A percentile compares a stretch with the other conserved stretches of the same genome.
Evolutionary conservation across 352 stramenopile species (phyloP).

Genomic region (Saprolegnia diclina): DNA sequence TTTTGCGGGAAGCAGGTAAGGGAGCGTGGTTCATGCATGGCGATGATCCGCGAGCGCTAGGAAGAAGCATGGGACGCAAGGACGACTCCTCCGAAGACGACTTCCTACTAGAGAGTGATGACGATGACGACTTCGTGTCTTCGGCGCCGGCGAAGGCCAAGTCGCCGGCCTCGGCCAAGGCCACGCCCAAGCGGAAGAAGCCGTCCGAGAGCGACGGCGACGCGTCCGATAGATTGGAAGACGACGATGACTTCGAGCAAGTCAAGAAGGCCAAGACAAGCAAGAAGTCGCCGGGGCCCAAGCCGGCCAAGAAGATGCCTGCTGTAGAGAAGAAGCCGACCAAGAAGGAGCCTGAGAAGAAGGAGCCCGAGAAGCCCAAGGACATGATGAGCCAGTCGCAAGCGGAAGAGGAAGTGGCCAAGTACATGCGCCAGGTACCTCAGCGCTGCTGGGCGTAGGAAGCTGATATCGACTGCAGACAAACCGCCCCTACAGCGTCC

Average conservation of each 20-base stretch:
- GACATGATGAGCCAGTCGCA: slow-evolving; percentile 16
- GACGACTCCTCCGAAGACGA: slow-evolving; percentile 10
- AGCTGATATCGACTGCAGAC: slow-evolving; percentile 34
- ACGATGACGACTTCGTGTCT: not conserved
- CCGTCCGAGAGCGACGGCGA: not conserved
- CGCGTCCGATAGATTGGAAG: not conserved
- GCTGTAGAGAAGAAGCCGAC: slow-evolving; percentile 1
- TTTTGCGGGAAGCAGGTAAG: too few relatives aligned
- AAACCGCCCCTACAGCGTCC: slow-evolving; percentile 75
- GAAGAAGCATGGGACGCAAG: not conserved
- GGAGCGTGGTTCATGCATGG: not conserved
- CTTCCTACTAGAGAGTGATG: slow-evolving; percentile 20
- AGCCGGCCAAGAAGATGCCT: not conserved
- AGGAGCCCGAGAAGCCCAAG: slow-evolving; percentile 18
- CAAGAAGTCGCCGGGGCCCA: not conserved
- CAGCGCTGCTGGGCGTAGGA: not conserved
- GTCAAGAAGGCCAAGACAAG: not conserved
- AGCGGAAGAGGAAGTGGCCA: slow-evolving; percentile 18
- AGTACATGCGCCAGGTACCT: slow-evolving; percentile 22
- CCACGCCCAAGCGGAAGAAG: slow-evolving; percentile 5
- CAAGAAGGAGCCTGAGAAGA: not conserved
- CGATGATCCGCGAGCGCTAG: not conserved
- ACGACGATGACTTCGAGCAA: not conserved
- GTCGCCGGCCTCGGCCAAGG: not conserved
- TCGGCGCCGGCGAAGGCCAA: not conserved